Conservation (phyloP, 2,329 filamentous ascomycete genomes). For the Scopulariopsis brevicaulis region DNA sequence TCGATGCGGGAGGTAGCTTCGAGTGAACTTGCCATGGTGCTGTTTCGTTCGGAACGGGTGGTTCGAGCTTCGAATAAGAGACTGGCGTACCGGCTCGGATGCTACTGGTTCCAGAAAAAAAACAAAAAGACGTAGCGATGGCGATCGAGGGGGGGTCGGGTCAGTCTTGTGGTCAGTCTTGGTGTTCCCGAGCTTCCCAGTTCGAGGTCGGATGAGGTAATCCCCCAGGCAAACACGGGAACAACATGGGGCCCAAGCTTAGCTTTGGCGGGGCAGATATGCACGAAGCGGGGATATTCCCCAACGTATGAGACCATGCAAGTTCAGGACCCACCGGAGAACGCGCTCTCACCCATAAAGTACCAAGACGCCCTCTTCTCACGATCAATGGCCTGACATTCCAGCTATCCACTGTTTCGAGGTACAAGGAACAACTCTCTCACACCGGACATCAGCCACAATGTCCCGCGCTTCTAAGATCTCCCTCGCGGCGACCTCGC, state of each 20-base stretch:
- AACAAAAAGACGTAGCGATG: not conserved
- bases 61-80: not conserved
- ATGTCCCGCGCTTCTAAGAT: slow-evolving; percentile 92
- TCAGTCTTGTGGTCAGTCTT: not conserved
- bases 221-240: not conserved
- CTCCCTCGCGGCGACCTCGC: slow-evolving; percentile 67
- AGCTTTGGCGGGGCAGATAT: not conserved
- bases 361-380: not conserved
- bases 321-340: too few relatives aligned
- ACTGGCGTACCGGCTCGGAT: not conserved
- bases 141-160: not conserved
- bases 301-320: not conserved
- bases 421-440: not conserved
- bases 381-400: not conserved
- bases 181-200: not conserved
- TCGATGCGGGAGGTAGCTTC: not conserved
- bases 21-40: slow-evolving; percentile 2
- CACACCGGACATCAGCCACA: not conserved
- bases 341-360: not conserved
- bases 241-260: too few relatives aligned
- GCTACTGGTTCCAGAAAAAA: not conserved
- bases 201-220: not conserved
- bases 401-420: not conserved
- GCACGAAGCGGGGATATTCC: not conserved
- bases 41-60: not conserved